phyloP scores from a whole-genome alignment of 2,329 filamentous ascomycete species.

The Aspergillus oerlinghausenensis region DNA sequence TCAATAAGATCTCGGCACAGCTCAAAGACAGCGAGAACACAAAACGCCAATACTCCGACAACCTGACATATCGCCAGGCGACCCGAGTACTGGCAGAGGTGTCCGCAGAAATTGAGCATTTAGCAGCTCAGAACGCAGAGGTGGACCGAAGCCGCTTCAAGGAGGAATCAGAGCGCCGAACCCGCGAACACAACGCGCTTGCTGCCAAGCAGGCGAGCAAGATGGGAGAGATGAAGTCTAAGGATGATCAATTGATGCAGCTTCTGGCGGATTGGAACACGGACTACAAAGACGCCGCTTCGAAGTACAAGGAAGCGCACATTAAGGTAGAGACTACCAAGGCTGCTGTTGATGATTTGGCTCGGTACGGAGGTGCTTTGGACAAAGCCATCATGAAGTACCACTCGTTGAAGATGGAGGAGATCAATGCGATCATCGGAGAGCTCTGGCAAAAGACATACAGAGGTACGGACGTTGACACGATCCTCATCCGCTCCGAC shows the following conservation, averaged over 20 bases:
- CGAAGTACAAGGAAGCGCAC: constrained; percentile 78
- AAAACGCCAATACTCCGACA: constrained; percentile 83
- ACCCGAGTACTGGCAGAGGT: constrained; percentile 64
- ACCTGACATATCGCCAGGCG: constrained; percentile 78
- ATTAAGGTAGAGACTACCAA: constrained; percentile 89
- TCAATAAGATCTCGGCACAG: constrained; percentile 73
- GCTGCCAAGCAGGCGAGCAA: constrained; percentile 69
- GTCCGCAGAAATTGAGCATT: constrained; percentile 63
- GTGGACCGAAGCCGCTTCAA: constrained; percentile 75
- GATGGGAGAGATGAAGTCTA: constrained; percentile 74
- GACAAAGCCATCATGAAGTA: constrained; percentile 98
- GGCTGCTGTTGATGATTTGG: constrained; percentile 85
- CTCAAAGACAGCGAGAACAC: constrained; percentile 75
- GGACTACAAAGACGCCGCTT: constrained; percentile 78
- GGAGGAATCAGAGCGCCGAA: constrained; percentile 62
- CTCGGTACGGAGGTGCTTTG: constrained; percentile 73
- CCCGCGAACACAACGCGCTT: constrained; percentile 64
- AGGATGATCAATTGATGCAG: constrained; percentile 72
- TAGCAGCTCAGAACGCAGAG: constrained; percentile 75
- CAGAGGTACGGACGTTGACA: constrained; percentile 94
- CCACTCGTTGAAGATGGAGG: constrained; percentile 94
- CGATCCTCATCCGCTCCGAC: constrained; percentile 90
- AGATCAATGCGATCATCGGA: constrained; percentile 90
- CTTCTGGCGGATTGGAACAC: constrained; percentile 76
- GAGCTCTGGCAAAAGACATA: constrained; percentile 98